Conservation (phyloP, 139 green algal genomes). For the Volvox africanus region DNA sequence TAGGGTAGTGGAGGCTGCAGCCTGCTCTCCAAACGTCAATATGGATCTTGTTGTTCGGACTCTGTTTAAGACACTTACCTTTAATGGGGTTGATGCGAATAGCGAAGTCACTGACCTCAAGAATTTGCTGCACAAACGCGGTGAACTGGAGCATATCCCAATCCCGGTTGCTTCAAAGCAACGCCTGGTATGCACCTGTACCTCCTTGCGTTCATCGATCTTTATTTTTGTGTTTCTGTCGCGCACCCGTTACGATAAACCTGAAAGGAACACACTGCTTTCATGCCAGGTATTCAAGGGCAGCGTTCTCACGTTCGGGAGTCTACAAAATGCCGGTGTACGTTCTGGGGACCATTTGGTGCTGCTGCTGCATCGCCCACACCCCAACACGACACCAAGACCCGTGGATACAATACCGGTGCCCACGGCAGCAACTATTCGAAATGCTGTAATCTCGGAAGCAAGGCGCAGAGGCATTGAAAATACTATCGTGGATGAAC, state of each 20-base stretch:
- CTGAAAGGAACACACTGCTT: not conserved
- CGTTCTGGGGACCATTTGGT: constrained; percentile 11
- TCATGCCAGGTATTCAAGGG: constrained; percentile 18
- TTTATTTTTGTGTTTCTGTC: not conserved
- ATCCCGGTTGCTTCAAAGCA: constrained; percentile 1
- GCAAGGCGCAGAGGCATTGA: constrained; percentile 34
- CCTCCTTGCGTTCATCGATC: not conserved
- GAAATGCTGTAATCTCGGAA: constrained; percentile 8
- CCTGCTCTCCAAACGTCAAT: not conserved
- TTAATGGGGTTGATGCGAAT: not conserved
- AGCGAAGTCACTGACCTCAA: not conserved
- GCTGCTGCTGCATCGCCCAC: not conserved
- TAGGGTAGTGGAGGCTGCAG: not conserved
- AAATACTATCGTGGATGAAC: constrained; percentile 20
- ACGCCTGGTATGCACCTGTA: constrained; percentile 2
- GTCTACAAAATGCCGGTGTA: constrained; percentile 3
- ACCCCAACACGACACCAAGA: not conserved
- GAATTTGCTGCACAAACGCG: not conserved
- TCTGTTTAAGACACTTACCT: not conserved
- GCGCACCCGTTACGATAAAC: no score
- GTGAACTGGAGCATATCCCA: not conserved
- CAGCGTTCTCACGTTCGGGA: not conserved
- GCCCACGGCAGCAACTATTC: constrained; percentile 4
- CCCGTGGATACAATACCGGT: not conserved
- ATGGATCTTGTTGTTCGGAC: constrained; percentile 29